Percentiles rank a stretch among this genome's conserved stretches.
phyloP scores from a whole-genome alignment of 1,139 yeast species.

The Debaryomycetaceae sp. region DNA sequence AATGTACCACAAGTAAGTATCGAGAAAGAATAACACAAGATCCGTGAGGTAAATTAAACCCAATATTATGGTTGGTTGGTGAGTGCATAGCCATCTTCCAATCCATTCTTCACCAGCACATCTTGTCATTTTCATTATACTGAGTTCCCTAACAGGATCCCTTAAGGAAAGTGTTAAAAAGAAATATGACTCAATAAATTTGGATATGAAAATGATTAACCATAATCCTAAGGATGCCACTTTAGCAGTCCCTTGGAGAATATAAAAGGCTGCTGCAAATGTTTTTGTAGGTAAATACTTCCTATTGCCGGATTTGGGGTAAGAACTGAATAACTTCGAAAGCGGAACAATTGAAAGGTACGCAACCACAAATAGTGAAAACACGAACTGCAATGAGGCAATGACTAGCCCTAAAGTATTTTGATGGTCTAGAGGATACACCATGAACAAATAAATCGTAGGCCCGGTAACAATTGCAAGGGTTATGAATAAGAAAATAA shows the following conservation, averaged over 20 bases:
- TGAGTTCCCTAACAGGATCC: constrained; percentile 73
- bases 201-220: constrained; percentile 44
- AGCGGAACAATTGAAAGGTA: constrained; percentile 49
- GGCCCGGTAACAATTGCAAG: constrained; percentile 37
- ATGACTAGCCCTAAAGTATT: constrained; percentile 31
- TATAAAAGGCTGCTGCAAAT: constrained; percentile 37
- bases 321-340: constrained; percentile 36
- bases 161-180: constrained; percentile 73
- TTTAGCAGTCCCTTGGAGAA: constrained; percentile 33
- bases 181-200: constrained; percentile 58
- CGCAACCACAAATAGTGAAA: constrained; percentile 39
- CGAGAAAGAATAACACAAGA: constrained; percentile 71
- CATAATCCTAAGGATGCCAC: constrained; percentile 47
- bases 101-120: constrained; percentile 59
- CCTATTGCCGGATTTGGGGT: constrained; percentile 16
- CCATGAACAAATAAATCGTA: constrained; percentile 34
- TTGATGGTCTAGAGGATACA: constrained; percentile 21
- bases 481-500: constrained; percentile 25
- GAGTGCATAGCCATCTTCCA: constrained; percentile 51
- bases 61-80: constrained; percentile 59
- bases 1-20: constrained; percentile 87
- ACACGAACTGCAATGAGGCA: constrained; percentile 41
- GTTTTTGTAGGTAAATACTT: constrained; percentile 29
- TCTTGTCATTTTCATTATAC: constrained; percentile 54
- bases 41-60: constrained; percentile 60